Evolutionary conservation across 164 flowering plant genomes (phyloP).

Genomic region (Vitis amurensis): DNA sequence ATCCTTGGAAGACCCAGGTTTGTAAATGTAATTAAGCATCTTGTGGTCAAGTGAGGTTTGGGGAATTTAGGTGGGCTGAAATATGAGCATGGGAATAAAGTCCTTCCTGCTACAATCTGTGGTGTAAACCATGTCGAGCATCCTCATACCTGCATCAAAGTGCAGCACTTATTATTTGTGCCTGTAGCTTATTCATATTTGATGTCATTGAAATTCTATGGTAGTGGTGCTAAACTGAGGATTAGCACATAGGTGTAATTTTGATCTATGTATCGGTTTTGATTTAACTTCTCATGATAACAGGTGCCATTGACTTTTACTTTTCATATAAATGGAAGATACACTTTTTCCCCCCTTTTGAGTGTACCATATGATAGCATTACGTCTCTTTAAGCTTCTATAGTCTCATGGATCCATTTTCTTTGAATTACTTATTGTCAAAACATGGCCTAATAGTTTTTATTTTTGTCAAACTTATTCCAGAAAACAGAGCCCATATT

Average conservation of each 20-base stretch:
- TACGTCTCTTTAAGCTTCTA: too few relatives aligned
- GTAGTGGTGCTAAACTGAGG: too few relatives aligned
- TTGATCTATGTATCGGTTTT: too few relatives aligned
- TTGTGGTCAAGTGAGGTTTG: background rate
- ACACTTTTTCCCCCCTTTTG: too few relatives aligned
- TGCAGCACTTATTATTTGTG: background rate
- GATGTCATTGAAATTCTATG: too few relatives aligned
- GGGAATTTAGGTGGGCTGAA: background rate
- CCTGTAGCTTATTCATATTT: too few relatives aligned
- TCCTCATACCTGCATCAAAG: background rate
- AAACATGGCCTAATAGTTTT: conserved; percentile 2
- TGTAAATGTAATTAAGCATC: background rate
- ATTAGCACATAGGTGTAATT: too few relatives aligned
- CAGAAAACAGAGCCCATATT: conserved; percentile 49
- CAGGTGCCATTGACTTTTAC: too few relatives aligned
- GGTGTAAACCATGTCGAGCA: background rate
- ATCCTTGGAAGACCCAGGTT: background rate
- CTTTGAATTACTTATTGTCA: background rate
- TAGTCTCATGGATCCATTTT: background rate
- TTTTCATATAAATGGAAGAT: too few relatives aligned
- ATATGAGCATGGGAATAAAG: background rate
- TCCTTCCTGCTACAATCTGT: background rate
- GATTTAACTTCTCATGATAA: too few relatives aligned
- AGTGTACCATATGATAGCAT: too few relatives aligned
- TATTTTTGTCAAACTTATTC: conserved; percentile 4